Conservation (phyloP, 345 rosid genomes). For the Eucalyptus polyanthemos region DNA sequence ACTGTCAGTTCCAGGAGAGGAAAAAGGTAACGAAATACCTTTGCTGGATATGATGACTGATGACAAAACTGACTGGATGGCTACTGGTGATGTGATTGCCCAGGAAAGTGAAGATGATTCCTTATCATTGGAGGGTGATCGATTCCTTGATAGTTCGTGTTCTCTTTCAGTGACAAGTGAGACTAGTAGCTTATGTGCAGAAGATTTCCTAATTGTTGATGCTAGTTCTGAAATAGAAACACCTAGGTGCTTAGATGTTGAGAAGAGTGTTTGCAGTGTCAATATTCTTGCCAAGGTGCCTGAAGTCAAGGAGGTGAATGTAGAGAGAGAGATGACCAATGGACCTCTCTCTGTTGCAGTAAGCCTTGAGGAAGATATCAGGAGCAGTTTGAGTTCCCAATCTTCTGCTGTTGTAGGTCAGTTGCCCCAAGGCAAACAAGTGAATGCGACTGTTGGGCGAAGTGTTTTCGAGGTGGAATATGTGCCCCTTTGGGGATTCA, state of each 20-base stretch:
- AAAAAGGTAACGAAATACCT: constrained; percentile 2
- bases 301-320: constrained; percentile 11
- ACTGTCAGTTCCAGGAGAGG: constrained; percentile 5
- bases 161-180: constrained; percentile 57
- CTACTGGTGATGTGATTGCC: constrained; percentile 11
- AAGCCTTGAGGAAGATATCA: constrained; percentile 26
- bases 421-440: constrained; percentile 24
- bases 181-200: constrained; percentile 69
- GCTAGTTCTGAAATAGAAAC: constrained; percentile 25
- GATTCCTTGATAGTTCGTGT: constrained; percentile 37
- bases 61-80: constrained; percentile 17
- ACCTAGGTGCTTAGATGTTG: constrained; percentile 12
- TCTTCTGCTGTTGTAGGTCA: constrained; percentile 26
- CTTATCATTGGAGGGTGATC: constrained; percentile 44
- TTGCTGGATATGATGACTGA: constrained; percentile 29
- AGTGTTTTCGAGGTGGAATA: constrained; percentile 85
- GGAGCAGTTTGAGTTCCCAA: constrained; percentile 15
- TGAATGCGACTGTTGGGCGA: constrained; percentile 18
- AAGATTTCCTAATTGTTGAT: constrained; percentile 41
- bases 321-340: constrained; percentile 2
- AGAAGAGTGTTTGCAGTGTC: constrained; percentile 20
- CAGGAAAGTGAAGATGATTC: constrained; percentile 47
- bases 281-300: constrained; percentile 23
- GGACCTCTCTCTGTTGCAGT: constrained; percentile 21
- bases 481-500: constrained; percentile 85